These are phyloP conservation scores for Mycosarcoma maydis DNA, from an alignment of 1,284 basidiomycete species.

Conservation along the genomic window DNA sequence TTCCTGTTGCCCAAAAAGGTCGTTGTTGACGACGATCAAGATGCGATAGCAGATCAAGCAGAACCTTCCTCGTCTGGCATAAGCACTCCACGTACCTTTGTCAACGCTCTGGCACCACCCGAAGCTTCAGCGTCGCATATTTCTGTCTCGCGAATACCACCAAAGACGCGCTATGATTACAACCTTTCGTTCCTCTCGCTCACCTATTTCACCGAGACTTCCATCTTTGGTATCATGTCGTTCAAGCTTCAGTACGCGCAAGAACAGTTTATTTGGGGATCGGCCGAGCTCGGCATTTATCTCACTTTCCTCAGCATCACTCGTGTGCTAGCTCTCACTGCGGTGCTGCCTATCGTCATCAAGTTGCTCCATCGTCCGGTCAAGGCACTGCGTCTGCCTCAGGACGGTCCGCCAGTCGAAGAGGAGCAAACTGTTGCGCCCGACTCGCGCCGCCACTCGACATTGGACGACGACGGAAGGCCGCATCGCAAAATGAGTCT, in stretches of 20 bases:
- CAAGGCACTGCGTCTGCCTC: constrained; percentile 41
- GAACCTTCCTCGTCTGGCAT: constrained; percentile 3
- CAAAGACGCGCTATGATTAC: constrained; percentile 46
- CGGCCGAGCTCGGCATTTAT: constrained; percentile 56
- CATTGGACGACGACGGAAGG: constrained; percentile 41
- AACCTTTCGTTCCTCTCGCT: constrained; percentile 61
- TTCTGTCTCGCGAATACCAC: constrained; percentile 51
- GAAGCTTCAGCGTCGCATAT: constrained; percentile 53
- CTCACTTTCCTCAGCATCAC: constrained; percentile 57
- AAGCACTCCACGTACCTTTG: constrained; percentile 15
- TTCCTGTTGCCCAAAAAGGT: constrained; percentile 57
- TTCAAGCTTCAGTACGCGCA: constrained; percentile 64
- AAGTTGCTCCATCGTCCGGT: constrained; percentile 55
- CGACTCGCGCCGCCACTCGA: constrained; percentile 31
- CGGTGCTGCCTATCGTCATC: constrained; percentile 60
- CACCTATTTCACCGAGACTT: constrained; percentile 59
- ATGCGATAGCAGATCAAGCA: neutral
- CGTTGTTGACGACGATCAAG: constrained; percentile 16
- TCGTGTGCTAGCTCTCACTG: constrained; percentile 56
- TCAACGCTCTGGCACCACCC: constrained; percentile 17
- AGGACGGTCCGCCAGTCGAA: constrained; percentile 37
- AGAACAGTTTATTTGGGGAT: constrained; percentile 59
- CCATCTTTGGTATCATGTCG: constrained; percentile 57
- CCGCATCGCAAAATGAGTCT: constrained; percentile 17
- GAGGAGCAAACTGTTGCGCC: constrained; percentile 28